Evolutionary conservation across 164 flowering plant genomes (phyloP).

Genomic region (Tetracentron sinense): DNA sequence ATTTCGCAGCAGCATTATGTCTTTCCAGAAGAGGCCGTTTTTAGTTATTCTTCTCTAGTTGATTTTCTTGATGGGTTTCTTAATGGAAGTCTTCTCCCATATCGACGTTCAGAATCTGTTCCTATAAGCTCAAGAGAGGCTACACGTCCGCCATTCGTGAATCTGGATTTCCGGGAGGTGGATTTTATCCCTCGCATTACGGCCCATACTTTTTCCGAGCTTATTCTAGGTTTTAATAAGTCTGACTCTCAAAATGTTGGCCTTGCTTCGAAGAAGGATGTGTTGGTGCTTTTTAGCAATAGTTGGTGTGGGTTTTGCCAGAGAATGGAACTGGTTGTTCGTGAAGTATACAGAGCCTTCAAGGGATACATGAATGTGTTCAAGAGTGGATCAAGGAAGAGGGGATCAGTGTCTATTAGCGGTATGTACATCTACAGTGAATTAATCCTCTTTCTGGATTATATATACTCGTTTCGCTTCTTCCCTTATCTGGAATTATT

Average conservation of each 20-base stretch:
- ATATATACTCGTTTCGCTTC: no score
- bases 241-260: slow-evolving; percentile 24
- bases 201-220: slow-evolving; percentile 40
- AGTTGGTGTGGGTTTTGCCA: slow-evolving; percentile 96
- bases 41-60: slow-evolving; percentile 41
- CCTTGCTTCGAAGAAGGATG: slow-evolving; percentile 54
- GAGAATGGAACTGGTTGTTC: slow-evolving; percentile 84
- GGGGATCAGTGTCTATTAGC: slow-evolving; percentile 16
- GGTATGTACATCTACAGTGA: slow-evolving; percentile 29
- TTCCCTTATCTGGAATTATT: background rate
- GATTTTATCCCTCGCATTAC: slow-evolving; percentile 68
- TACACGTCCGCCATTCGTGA: slow-evolving; percentile 61
- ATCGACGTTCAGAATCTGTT: slow-evolving; percentile 49
- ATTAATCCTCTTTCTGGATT: no score
- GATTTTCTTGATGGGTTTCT: slow-evolving; percentile 50
- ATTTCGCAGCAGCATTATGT: slow-evolving; percentile 57
- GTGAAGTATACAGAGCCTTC: slow-evolving; percentile 75
- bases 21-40: slow-evolving; percentile 34
- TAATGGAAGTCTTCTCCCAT: slow-evolving; percentile 66
- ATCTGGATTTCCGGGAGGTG: slow-evolving; percentile 72
- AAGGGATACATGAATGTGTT: slow-evolving; percentile 42
- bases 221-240: slow-evolving; percentile 46
- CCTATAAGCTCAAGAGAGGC: slow-evolving; percentile 34
- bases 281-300: slow-evolving; percentile 81
- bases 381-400: slow-evolving; percentile 30